Evolutionary conservation across 176 grass and related monocot genomes (phyloP), one percentile per base, ranked within the genome.

Genomic region (Rhipidocladum racemiflorum): DNA sequence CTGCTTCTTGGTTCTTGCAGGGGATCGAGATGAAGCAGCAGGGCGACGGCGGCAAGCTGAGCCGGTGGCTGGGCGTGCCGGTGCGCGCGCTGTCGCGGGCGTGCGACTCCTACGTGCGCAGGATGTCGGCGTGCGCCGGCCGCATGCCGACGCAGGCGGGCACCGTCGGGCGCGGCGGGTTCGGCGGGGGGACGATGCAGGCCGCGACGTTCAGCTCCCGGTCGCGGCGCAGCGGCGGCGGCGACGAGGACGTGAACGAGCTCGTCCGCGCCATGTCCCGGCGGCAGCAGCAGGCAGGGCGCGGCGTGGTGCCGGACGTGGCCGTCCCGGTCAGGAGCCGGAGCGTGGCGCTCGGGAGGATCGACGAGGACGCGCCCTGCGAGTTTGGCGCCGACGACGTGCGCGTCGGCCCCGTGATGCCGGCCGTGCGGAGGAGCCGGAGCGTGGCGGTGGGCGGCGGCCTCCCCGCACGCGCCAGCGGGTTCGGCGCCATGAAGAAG

Each of bases 361-460:
- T 96, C 76, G 88, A 94, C 65, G 93, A 96, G 88, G 88, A 92
- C 72, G 43, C 70, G 76, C 83, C 87, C 51, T 85, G 83, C 62
- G 86, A 92, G 60, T 96, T 91, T 61, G 89, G 83, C 29, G 28
- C 36, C 56, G 77, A 62, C 8, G 92, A 28, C 17, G 82, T 34
- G 62, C 54, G 23, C 67, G 21, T 87, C 67, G 87, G 87, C 34
- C 28, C 25, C 42, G 24, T 38, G 32, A 7, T 35, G 38, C 74
- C 65, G 12, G 1, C 18, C 4, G 20, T 88, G 61, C 69, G 87
- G 17, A 51, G 81, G 81, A 72, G 32, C 11, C 87, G 62, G 40
- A 89, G 81, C 81, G 81, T 79, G 50, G 81, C 81, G 16, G 69
- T 74, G 0, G 34, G 18, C n/a, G 3, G 45, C 43, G 54, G 27